Evolutionary conservation across 345 rosid genomes (phyloP).

Genomic region (Nephelium lappaceum): DNA sequence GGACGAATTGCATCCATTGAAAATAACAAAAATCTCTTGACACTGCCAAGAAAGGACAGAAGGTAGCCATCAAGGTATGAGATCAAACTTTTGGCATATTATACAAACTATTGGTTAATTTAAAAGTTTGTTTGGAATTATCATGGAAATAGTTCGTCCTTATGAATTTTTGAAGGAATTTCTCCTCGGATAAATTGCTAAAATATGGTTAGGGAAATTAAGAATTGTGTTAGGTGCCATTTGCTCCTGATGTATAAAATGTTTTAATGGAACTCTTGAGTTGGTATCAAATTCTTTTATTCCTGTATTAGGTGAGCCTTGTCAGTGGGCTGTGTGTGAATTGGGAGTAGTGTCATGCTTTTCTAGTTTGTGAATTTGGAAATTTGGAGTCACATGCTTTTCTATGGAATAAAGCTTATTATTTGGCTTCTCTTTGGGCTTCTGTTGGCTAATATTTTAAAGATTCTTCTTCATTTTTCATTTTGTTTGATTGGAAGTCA

Average conservation of each 20-base stretch:
- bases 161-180: not conserved
- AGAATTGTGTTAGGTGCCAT: not conserved
- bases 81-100: not conserved
- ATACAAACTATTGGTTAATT: not conserved
- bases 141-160: not conserved
- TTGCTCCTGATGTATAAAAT: not conserved
- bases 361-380: not conserved
- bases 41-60: constrained; percentile 74
- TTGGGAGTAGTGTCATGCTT: not conserved
- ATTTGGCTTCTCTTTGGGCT: too few species aligned
- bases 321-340: not conserved
- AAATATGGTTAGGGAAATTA: not conserved
- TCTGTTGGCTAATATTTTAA: too few species aligned
- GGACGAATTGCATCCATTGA: constrained; percentile 89
- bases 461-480: too few species aligned
- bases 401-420: too few species aligned
- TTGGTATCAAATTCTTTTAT: not conserved
- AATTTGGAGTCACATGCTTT: not conserved
- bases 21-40: constrained; percentile 77
- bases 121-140: not conserved
- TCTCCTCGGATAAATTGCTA: not conserved
- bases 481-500: too few species aligned
- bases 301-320: not conserved
- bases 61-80: constrained; percentile 86
- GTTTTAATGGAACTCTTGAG: not conserved